Evolutionary conservation across 2,329 filamentous ascomycete genomes (phyloP).

Genomic region (Pseudocercospora fuligena): DNA sequence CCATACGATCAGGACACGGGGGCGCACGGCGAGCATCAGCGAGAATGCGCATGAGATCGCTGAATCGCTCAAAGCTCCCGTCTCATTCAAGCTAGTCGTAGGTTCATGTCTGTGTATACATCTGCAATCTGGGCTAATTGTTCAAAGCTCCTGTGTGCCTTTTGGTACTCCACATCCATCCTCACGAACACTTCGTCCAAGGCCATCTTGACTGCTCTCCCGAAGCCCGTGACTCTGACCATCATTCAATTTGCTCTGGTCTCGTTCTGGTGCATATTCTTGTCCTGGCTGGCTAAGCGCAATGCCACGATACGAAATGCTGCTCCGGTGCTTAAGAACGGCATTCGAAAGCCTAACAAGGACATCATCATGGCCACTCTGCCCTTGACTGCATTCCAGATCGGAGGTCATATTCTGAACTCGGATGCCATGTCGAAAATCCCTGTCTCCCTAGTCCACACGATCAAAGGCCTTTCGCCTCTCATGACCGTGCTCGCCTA

Average conservation of each 20-base stretch:
- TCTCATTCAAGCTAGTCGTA: slow-evolving; percentile 89
- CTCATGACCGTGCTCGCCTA: slow-evolving; percentile 95
- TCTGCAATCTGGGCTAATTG: slow-evolving; percentile 34
- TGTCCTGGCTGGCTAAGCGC: slow-evolving; percentile 74
- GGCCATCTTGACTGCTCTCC: slow-evolving; percentile 88
- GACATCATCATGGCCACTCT: slow-evolving; percentile 86
- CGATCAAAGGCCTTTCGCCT: slow-evolving; percentile 95
- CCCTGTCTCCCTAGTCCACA: slow-evolving; percentile 95
- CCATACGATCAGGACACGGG: slow-evolving; percentile 74
- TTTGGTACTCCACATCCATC: slow-evolving; percentile 96
- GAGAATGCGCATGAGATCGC: slow-evolving; percentile 94
- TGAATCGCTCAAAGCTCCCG: slow-evolving; percentile 84
- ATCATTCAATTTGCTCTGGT: slow-evolving; percentile 94
- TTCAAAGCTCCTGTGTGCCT: slow-evolving; percentile 75
- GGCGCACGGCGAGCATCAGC: slow-evolving; percentile 75
- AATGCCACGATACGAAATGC: slow-evolving; percentile 72
- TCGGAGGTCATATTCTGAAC: slow-evolving; percentile 89
- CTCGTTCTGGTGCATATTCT: slow-evolving; percentile 80
- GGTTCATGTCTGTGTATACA: background rate
- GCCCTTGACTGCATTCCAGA: slow-evolving; percentile 91
- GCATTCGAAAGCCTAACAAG: slow-evolving; percentile 77
- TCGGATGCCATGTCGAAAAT: slow-evolving; percentile 94
- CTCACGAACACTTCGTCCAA: slow-evolving; percentile 98
- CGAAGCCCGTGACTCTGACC: slow-evolving; percentile 88
- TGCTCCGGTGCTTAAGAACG: slow-evolving; percentile 80